phyloP scores from a whole-genome alignment of 139 green algal genomes.

The Chlamydomonas eustigma region DNA sequence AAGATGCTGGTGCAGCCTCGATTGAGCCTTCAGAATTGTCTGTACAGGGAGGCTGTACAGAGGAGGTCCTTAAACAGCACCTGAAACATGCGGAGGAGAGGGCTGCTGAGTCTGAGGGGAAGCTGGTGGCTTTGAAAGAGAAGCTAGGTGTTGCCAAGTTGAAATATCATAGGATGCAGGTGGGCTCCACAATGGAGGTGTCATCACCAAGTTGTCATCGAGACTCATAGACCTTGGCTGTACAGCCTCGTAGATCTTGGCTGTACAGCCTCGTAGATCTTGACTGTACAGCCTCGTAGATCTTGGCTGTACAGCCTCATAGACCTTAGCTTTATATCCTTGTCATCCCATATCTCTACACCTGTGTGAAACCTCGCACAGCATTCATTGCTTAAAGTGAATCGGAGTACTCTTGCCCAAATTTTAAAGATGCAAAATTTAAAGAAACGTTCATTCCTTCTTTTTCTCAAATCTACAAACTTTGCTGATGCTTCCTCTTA shows the following conservation, averaged over 20 bases:
- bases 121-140: background rate
- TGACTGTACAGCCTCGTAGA: background rate
- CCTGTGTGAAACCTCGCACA: no score
- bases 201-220: background rate
- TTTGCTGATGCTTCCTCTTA: no score
- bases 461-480: no score
- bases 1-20: background rate
- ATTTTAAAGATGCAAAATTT: no score
- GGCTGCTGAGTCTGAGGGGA: constrained; percentile 11
- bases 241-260: background rate
- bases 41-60: no score
- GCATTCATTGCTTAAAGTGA: no score
- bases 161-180: constrained; percentile 15
- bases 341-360: no score
- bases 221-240: background rate
- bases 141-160: constrained; percentile 5
- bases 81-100: background rate
- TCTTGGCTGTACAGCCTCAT: background rate
- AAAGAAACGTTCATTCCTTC: no score
- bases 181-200: background rate
- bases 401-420: no score
- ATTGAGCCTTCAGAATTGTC: no score
- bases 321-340: no score
- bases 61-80: no score
- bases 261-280: background rate